phyloP scores from a whole-genome alignment of 345 rosid species.

The Syzygium aqueum region DNA sequence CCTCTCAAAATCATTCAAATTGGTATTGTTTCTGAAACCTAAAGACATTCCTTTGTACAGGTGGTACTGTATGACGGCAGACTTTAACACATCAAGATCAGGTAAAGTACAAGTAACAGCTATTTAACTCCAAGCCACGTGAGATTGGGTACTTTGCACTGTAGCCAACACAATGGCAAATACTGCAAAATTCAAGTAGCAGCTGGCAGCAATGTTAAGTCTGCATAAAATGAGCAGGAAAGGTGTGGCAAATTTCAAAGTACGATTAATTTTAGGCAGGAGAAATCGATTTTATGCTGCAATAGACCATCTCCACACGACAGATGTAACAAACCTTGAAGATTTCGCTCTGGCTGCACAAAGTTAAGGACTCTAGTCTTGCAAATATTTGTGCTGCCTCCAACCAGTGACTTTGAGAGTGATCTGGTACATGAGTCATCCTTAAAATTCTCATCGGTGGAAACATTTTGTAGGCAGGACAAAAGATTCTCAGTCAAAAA shows the following conservation, averaged over 20 bases:
- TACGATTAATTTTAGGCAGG: neutral
- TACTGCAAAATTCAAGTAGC: neutral
- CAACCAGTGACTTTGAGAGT: slow-evolving; percentile 66
- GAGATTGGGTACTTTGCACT: neutral
- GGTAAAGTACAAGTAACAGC: neutral
- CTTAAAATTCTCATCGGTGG: slow-evolving; percentile 51
- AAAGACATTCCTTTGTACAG: neutral
- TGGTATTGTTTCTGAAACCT: neutral
- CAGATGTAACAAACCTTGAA: slow-evolving; percentile 52
- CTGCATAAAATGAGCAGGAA: neutral
- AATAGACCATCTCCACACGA: neutral
- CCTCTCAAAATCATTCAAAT: neutral
- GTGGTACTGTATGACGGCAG: neutral
- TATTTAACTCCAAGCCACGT: neutral
- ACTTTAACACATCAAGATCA: neutral
- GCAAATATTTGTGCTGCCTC: slow-evolving; percentile 72
- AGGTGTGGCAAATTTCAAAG: neutral
- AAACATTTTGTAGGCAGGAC: slow-evolving; percentile 26
- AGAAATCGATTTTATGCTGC: neutral
- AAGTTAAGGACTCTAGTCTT: slow-evolving; percentile 67
- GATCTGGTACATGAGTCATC: slow-evolving; percentile 31
- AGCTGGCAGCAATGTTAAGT: neutral
- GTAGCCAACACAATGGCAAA: neutral
- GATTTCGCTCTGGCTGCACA: slow-evolving; percentile 36
- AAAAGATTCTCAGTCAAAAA: slow-evolving; percentile 27